Percentiles rank a stretch among this genome's conserved stretches.
Conservation (phyloP, 768 basidiomycete genomes). For the Leccinum obscurum region DNA sequence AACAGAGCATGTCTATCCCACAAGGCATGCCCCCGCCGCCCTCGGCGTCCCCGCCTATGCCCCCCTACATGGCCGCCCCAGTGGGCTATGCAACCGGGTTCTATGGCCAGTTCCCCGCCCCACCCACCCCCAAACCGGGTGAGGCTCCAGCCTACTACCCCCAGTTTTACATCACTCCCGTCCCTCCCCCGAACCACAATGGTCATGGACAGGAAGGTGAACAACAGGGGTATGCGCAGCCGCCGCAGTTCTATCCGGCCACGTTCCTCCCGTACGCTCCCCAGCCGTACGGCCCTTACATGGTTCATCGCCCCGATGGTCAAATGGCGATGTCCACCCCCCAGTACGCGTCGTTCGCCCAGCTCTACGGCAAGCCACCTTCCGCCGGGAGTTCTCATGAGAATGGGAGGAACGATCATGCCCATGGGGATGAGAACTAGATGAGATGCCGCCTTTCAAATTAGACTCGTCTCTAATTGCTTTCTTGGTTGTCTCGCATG, state of each 20-base stretch:
- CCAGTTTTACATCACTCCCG: slow-evolving; percentile 47
- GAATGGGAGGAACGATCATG: slow-evolving; percentile 28
- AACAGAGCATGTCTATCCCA: slow-evolving; percentile 43
- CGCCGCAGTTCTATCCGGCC: slow-evolving; percentile 47
- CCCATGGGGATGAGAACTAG: slow-evolving; percentile 32
- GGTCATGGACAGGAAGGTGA: slow-evolving; percentile 44
- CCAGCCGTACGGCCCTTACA: slow-evolving; percentile 50
- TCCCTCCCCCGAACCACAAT: slow-evolving; percentile 39
- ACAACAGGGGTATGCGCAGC: slow-evolving; percentile 40
- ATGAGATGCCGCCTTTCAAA: slow-evolving; percentile 18
- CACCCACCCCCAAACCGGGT: slow-evolving; percentile 50
- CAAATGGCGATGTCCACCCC: slow-evolving; percentile 36
- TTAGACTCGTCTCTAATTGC: slow-evolving; percentile 15
- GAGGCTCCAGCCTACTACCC: slow-evolving; percentile 53
- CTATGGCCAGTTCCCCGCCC: slow-evolving; percentile 55
- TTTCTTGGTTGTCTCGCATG: slow-evolving; percentile 21
- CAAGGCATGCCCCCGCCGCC: slow-evolving; percentile 44
- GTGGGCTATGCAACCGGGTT: slow-evolving; percentile 55
- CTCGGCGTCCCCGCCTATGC: slow-evolving; percentile 48
- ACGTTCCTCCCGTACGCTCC: slow-evolving; percentile 48
- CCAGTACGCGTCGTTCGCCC: slow-evolving; percentile 41
- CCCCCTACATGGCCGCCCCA: slow-evolving; percentile 49
- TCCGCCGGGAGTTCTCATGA: slow-evolving; percentile 35
- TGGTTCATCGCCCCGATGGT: slow-evolving; percentile 45
- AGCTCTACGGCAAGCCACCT: slow-evolving; percentile 41